These are phyloP conservation scores for Fusarium fujikuroi DNA, from an alignment of 2,329 filamentous ascomycete species.

Conservation along the genomic window DNA sequence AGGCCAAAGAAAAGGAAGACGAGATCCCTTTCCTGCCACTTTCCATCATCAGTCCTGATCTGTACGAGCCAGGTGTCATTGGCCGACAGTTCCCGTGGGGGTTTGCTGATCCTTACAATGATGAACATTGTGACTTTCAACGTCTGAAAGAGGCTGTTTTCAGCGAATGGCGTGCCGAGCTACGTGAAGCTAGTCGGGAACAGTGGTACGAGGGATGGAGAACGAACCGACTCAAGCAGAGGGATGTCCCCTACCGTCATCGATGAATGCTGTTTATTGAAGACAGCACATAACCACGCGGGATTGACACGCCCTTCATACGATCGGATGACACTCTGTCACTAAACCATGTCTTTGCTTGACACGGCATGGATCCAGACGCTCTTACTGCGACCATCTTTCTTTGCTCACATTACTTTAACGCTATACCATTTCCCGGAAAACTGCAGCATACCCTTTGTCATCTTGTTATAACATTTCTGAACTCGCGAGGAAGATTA, in stretches of 20 bases:
- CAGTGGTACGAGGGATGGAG: slow-evolving; percentile 98
- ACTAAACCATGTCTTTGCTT: slow-evolving; percentile 23
- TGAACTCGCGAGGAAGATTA: slow-evolving; percentile 29
- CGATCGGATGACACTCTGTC: background rate
- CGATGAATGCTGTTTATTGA: slow-evolving; percentile 42
- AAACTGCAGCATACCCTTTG: slow-evolving; percentile 52
- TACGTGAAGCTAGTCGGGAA: slow-evolving; percentile 89
- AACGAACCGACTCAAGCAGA: slow-evolving; percentile 72
- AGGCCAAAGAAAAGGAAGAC: slow-evolving; percentile 61
- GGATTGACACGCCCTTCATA: slow-evolving; percentile 4
- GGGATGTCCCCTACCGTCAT: slow-evolving; percentile 54
- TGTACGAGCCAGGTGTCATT: slow-evolving; percentile 81
- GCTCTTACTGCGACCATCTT: slow-evolving; percentile 32
- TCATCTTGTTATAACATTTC: slow-evolving; percentile 41
- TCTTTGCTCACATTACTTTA: slow-evolving; percentile 33
- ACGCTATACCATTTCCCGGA: slow-evolving; percentile 42
- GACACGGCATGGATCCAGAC: slow-evolving; percentile 28
- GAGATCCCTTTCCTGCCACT: slow-evolving; percentile 81
- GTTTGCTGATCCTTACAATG: slow-evolving; percentile 92
- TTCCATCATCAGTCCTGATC: slow-evolving; percentile 92
- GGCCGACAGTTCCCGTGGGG: slow-evolving; percentile 97
- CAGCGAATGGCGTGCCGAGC: slow-evolving; percentile 88
- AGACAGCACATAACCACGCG: slow-evolving; percentile 8
- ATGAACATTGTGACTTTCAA: slow-evolving; percentile 92
- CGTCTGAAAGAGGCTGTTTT: slow-evolving; percentile 93